A percentile compares a stretch with the other conserved stretches of the same genome.
Evolutionary conservation across 257 asterid genomes (phyloP).

Genomic region (Phtheirospermum japonicum): DNA sequence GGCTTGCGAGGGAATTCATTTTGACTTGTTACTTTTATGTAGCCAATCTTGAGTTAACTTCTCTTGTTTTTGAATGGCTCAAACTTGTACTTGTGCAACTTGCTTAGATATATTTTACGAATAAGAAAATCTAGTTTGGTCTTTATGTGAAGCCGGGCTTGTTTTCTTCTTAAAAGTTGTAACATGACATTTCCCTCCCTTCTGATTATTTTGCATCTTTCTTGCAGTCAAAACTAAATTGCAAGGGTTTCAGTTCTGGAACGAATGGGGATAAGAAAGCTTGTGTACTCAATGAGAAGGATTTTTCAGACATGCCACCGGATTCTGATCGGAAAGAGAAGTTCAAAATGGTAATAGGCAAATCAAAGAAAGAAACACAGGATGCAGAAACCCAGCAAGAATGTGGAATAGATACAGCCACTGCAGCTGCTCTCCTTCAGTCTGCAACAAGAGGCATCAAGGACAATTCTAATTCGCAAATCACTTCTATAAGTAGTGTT

Average conservation of each 20-base stretch:
- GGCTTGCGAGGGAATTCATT: neutral
- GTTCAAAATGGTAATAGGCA: constrained; percentile 84
- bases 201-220: constrained; percentile 7
- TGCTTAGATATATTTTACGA: neutral
- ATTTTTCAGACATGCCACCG: constrained; percentile 43
- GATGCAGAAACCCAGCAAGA: constrained; percentile 47
- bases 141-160: neutral
- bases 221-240: constrained; percentile 63
- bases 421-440: constrained; percentile 88
- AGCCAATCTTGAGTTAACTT: constrained; percentile 8
- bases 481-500: constrained; percentile 30
- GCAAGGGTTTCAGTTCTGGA: constrained; percentile 42
- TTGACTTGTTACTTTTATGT: neutral
- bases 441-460: constrained; percentile 82
- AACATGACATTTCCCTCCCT: constrained; percentile 11
- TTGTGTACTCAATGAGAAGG: constrained; percentile 35
- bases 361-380: constrained; percentile 65
- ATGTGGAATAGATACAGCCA: constrained; percentile 65
- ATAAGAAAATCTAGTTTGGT: neutral
- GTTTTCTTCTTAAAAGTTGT: neutral
- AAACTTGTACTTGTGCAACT: neutral
- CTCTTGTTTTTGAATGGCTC: neutral
- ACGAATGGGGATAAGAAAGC: constrained; percentile 48
- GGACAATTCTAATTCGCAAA: constrained; percentile 48
- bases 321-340: constrained; percentile 82